A percentile compares a stretch with the other conserved stretches of the same genome.
phyloP scores from a whole-genome alignment of 768 basidiomycete species.

The Phlebiopsis flavidoalba region DNA sequence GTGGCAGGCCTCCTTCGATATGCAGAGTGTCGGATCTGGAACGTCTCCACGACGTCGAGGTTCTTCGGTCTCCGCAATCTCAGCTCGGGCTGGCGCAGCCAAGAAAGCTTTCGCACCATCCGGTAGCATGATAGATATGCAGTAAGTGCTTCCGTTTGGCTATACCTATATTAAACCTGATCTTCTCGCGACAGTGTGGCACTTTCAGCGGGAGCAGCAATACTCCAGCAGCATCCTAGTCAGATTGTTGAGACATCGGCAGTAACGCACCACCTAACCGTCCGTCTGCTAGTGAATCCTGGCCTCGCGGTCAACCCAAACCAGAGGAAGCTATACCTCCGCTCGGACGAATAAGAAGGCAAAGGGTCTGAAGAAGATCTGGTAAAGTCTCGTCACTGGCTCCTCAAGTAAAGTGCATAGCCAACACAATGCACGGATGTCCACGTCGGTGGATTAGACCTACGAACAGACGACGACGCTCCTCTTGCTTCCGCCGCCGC shows the following conservation, averaged over 20 bases:
- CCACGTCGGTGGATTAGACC: constrained; percentile 38
- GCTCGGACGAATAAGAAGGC: constrained; percentile 50
- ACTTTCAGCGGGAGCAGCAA: constrained; percentile 58
- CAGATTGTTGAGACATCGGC: constrained; percentile 17
- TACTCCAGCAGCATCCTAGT: constrained; percentile 16
- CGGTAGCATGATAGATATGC: constrained; percentile 91
- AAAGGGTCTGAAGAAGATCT: constrained; percentile 74
- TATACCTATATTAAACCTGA: constrained; percentile 3
- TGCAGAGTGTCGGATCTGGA: constrained; percentile 63
- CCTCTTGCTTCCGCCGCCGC: constrained; percentile 89
- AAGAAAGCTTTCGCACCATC: constrained; percentile 80
- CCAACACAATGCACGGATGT: constrained; percentile 23
- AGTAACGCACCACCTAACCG: constrained; percentile 22
- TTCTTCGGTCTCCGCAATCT: constrained; percentile 78
- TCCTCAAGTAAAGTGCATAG: constrained; percentile 34
- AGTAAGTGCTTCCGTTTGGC: constrained; percentile 46
- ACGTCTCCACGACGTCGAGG: constrained; percentile 62
- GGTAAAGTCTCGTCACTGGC: constrained; percentile 73
- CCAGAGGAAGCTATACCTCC: constrained; percentile 1
- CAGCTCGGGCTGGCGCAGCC: constrained; percentile 69
- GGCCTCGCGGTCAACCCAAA: constrained; percentile 13
- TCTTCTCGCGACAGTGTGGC: constrained; percentile 50
- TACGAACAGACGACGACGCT: constrained; percentile 59
- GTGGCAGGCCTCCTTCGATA: constrained; percentile 75
- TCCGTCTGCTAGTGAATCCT: constrained; percentile 13